These are phyloP conservation scores for Trypanosoma congolense DNA, from an alignment of 208 protist genomes.

Conservation along the genomic window DNA sequence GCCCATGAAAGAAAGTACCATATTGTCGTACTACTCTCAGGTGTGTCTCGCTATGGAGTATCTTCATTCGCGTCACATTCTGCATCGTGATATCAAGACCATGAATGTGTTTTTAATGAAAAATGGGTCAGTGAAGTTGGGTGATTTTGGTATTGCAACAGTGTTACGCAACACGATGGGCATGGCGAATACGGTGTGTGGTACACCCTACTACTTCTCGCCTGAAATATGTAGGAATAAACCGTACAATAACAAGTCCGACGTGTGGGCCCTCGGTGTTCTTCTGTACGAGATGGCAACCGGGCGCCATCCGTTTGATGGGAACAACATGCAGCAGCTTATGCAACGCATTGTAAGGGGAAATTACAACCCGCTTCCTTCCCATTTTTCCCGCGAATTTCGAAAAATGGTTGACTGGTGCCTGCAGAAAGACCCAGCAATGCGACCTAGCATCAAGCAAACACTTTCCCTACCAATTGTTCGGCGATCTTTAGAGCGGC, in stretches of 20 bases:
- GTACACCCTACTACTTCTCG: conserved; percentile 94
- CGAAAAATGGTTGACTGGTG: conserved; percentile 86
- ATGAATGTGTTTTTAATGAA: conserved; percentile 94
- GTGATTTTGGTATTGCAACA: conserved; percentile 92
- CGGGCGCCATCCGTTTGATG: conserved; percentile 90
- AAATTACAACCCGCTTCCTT: conserved; percentile 72
- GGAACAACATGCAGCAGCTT: conserved; percentile 90
- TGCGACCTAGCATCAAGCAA: conserved; percentile 80
- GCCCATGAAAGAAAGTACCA: conserved; percentile 73
- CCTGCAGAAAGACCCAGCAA: conserved; percentile 74
- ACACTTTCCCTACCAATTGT: conserved; percentile 62
- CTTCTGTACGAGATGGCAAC: conserved; percentile 87
- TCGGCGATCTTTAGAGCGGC: conserved; percentile 62
- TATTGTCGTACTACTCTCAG: conserved; percentile 91
- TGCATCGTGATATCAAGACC: conserved; percentile 92
- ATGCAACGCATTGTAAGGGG: conserved; percentile 90
- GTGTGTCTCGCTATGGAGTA: conserved; percentile 91
- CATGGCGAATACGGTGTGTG: conserved; percentile 91
- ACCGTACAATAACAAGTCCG: conserved; percentile 95
- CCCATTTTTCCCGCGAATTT: conserved; percentile 79
- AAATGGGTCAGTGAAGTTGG: conserved; percentile 87
- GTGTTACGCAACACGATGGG: conserved; percentile 89
- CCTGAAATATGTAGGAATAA: conserved; percentile 93
- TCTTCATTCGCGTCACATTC: conserved; percentile 87
- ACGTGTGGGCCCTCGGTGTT: conserved; percentile 93